These are phyloP conservation scores for Globisporangium orthogonon DNA, from an alignment of 352 stramenopile genomes.

Conservation along the genomic window DNA sequence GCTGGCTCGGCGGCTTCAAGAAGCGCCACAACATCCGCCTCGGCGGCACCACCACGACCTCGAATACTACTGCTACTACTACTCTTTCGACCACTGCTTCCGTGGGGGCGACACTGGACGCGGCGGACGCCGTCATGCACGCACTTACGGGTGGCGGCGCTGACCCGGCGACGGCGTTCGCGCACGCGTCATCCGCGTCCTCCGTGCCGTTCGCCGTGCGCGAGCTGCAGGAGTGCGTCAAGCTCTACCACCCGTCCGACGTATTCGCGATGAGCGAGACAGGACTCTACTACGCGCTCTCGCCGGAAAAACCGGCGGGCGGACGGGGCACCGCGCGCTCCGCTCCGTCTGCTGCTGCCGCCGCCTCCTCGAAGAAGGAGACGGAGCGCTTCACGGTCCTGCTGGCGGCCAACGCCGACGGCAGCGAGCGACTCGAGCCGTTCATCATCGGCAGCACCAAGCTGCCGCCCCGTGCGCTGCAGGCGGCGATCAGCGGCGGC, in stretches of 20 bases:
- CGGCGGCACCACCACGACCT: constrained; percentile 14
- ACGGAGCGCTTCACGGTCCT: constrained; percentile 28
- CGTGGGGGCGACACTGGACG: not conserved
- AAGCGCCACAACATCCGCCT: constrained; percentile 44
- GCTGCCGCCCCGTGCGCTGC: constrained; percentile 12
- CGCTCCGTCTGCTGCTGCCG: not conserved
- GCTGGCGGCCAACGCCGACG: constrained; percentile 41
- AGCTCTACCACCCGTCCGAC: constrained; percentile 35
- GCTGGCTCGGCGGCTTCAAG: constrained; percentile 58
- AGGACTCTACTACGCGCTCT: constrained; percentile 40
- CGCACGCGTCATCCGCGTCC: not conserved
- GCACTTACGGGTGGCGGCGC: not conserved
- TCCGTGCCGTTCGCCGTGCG: constrained; percentile 11
- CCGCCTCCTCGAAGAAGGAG: constrained; percentile 17
- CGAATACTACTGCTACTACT: not conserved
- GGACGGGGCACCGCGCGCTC: too few species aligned
- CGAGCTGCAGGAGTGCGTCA: constrained; percentile 29
- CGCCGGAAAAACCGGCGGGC: constrained; percentile 36
- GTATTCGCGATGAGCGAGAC: constrained; percentile 58
- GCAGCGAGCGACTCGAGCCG: constrained; percentile 44
- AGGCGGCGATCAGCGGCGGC: constrained; percentile 2
- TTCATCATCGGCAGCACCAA: constrained; percentile 39
- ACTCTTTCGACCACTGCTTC: not conserved
- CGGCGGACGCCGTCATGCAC: not conserved
- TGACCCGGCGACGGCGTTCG: constrained; percentile 1